These are phyloP conservation scores for Pichiaceae sp. DNA, from an alignment of 1,139 yeast genomes.

Conservation along the genomic window DNA sequence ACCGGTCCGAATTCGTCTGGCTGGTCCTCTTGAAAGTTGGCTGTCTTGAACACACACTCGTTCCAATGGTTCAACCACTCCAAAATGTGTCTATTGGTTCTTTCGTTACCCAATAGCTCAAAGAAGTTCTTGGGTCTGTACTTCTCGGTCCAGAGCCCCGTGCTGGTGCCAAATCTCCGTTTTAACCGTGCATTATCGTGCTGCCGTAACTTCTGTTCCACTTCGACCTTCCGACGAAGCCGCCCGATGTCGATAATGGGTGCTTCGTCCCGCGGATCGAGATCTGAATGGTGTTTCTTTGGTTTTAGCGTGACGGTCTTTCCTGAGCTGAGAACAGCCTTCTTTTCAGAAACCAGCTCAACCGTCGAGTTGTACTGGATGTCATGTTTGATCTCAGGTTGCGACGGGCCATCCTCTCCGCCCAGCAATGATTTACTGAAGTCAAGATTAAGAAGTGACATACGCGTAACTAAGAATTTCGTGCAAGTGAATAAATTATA, in stretches of 20 bases:
- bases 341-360: background rate
- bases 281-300: background rate
- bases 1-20: constrained; percentile 2
- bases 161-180: constrained; percentile 1
- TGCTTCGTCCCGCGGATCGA: background rate
- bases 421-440: constrained; percentile 3
- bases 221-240: constrained; percentile 1
- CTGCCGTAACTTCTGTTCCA: background rate
- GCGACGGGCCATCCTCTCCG: background rate
- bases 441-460: constrained; percentile 1
- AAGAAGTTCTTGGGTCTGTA: constrained; percentile 70
- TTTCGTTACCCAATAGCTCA: constrained; percentile 77
- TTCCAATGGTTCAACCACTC: constrained; percentile 85
- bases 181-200: constrained; percentile 1
- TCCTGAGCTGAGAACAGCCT: background rate
- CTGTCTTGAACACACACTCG: constrained; percentile 44
- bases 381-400: background rate
- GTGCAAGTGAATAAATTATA: no score
- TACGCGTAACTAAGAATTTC: no score
- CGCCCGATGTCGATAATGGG: background rate
- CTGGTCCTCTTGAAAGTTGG: constrained; percentile 6
- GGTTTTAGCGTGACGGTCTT: background rate
- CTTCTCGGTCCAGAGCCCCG: constrained; percentile 63
- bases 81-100: constrained; percentile 59
- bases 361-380: background rate